A percentile compares a stretch with the other conserved stretches of the same genome.
Conservation (phyloP, 2,329 filamentous ascomycete genomes). For the Colletotrichum sp. region DNA sequence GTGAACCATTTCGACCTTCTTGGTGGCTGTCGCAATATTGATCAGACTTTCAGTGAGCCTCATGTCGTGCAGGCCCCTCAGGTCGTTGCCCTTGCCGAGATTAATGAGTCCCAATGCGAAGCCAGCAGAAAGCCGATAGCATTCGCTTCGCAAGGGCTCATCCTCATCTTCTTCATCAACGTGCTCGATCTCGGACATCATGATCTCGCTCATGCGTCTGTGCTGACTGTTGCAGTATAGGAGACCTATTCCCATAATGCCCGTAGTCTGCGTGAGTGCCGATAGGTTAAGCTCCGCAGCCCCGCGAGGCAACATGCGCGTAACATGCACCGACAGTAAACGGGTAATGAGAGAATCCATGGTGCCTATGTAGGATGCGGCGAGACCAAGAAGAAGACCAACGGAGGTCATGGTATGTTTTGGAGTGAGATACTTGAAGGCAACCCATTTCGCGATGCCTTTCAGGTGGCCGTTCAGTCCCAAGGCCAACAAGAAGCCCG, state of each 20-base stretch:
- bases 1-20: constrained; percentile 91
- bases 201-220: constrained; percentile 97
- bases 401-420: constrained; percentile 99
- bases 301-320: constrained; percentile 88
- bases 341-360: constrained; percentile 97
- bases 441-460: constrained; percentile 94
- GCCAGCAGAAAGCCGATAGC: constrained; percentile 93
- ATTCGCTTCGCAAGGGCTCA: constrained; percentile 86
- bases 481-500: constrained; percentile 87
- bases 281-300: constrained; percentile 95
- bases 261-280: constrained; percentile 90
- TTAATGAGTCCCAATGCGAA: constrained; percentile 96
- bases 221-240: constrained; percentile 96
- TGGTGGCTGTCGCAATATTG: constrained; percentile 83
- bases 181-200: constrained; percentile 96
- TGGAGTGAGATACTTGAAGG: constrained; percentile 98
- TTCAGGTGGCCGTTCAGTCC: constrained; percentile 96
- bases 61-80: constrained; percentile 93
- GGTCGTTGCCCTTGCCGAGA: constrained; percentile 84
- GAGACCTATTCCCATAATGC: constrained; percentile 95
- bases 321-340: constrained; percentile 93
- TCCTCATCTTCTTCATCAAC: constrained; percentile 81
- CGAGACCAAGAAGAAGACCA: constrained; percentile 87
- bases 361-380: constrained; percentile 92
- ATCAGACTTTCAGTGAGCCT: constrained; percentile 87